Evolutionary conservation across 2,329 filamentous ascomycete genomes (phyloP), one percentile per base, ranked within the genome.

Genomic region (Cladosporium phlei): DNA sequence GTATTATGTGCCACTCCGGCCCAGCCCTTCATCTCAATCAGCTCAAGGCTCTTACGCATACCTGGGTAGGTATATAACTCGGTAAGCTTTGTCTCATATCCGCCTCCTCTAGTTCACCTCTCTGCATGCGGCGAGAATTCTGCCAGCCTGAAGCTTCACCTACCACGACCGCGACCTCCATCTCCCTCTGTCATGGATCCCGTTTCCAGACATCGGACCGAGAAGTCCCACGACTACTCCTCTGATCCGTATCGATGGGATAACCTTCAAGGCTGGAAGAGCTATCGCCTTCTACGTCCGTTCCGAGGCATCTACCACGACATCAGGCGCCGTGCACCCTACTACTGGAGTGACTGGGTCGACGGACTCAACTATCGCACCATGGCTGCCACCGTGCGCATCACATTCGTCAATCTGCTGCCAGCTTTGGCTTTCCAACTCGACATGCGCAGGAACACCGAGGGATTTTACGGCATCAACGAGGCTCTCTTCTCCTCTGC

Each of bases 321-420:
- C 59, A 62, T 79, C 22, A 67, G 69, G 48, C 63, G 76, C 44
- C 66, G 76, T 29, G 56, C 74, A 12, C 75, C 72, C 11, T 79
- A 73, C 57, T 80, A 79, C 59, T 70, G 69, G 69, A 75, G 70
- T 54, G 77, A 80, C 53, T 73, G 78, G 30, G 64, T 55, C 2
- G 77, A 80, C 61, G 76, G 74, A 4, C 70, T 71, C 51, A 76
- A 71, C 3, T 80, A 80, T 54, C 65, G 76, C 12, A 74, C 71
- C 3, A 62, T 79, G 28, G 74, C 76, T 4, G 76, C 71, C 48
- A 78, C 72, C 0, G 64, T 80, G 9, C 73, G 75, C 2, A 80
- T 80, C 65, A 79, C 79, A 60, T 80, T 80, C 61, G 74, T 79
- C 54, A 76, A 76, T 50, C 65, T 81, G 2, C 67, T 81, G 5